Percentiles rank a stretch among this genome's conserved stretches.
These are phyloP conservation scores for Dendrostoma leiphaemia DNA, from an alignment of 2,329 filamentous ascomycete genomes.

Conservation along the genomic window DNA sequence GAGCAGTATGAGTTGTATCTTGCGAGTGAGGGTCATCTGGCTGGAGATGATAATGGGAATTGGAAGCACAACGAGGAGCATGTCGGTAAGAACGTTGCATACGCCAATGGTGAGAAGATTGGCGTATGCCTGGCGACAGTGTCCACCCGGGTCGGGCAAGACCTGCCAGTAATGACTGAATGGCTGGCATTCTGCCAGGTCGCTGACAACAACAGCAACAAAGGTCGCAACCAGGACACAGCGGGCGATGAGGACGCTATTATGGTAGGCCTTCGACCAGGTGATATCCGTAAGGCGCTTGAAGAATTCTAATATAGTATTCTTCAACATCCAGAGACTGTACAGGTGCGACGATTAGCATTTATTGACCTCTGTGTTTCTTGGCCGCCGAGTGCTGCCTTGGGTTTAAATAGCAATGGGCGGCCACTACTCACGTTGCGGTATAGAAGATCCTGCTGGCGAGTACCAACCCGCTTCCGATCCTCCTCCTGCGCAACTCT, in stretches of 20 bases:
- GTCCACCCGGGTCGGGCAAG: constrained; percentile 77
- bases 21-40: constrained; percentile 72
- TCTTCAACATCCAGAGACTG: constrained; percentile 90
- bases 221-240: constrained; percentile 78
- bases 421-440: constrained; percentile 66
- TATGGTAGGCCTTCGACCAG: constrained; percentile 75
- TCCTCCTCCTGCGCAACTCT: constrained; percentile 60
- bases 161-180: constrained; percentile 77
- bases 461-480: constrained; percentile 80
- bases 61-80: constrained; percentile 83
- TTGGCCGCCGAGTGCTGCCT: background rate
- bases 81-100: constrained; percentile 84
- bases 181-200: constrained; percentile 79
- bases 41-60: constrained; percentile 83
- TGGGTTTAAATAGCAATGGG: background rate
- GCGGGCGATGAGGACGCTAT: constrained; percentile 69
- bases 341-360: background rate
- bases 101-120: constrained; percentile 89
- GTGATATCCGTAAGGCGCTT: constrained; percentile 78
- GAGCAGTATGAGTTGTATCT: constrained; percentile 73
- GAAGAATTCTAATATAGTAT: constrained; percentile 88
- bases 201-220: constrained; percentile 74
- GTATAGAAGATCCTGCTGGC: constrained; percentile 83
- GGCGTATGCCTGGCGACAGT: constrained; percentile 81
- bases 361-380: background rate